Base-by-base conservation (phyloP, 2,329 filamentous ascomycete genomes). In the Aspergillus eucalypticola region DNA sequence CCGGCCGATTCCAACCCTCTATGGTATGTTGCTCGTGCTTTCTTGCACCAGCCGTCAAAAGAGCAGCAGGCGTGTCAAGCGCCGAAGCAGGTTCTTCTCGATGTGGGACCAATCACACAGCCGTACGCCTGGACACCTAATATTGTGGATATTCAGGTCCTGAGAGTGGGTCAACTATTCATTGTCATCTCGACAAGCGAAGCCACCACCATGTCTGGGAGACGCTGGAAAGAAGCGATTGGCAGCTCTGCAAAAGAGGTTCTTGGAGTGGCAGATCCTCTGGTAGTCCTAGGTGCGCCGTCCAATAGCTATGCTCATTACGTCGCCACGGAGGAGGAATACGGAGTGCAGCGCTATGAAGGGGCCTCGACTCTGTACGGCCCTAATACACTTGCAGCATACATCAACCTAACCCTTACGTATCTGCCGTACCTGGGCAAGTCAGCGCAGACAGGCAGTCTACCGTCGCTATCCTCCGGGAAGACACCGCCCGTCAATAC, bases 51-150 rank as follows among this genome's bases (percentile, higher is more conserved):
- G 21, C 92, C 94, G 0, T 86, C 84, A 0, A 75, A 86, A 5
- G 83, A 86, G 60, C 94, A 97, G 72, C 82, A 82, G 59, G 82
- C 79, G 0, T 98, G 94, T 69, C 94, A 98, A 66, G 82, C 82
- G 23, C 85, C 89, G 1, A 97, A 98, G 73, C 90, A 91, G 0
- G 89, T 98, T 58, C 82, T 98, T 0, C 84, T 98, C 1, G 93
- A 97, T 66, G 91, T 96, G 1, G 94, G 94, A 41, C 89, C 92
- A 71, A 85, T 92, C n/a, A 80, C 81, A 3, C 78, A 77, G 8
- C 94, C 94, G 0, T 97, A 97, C 75, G 80, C 86, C 6, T 98
- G 94, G 94, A 88, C 90, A 0, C 91, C 94, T 0, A 97, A 97
- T 67, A 87, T 97, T 50, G 92, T 96, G 49, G 92, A 97, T 72